Evolutionary conservation across 345 rosid species (phyloP), one percentile per base, ranked within the genome.

Genomic region (Lenwebbia sp.): DNA sequence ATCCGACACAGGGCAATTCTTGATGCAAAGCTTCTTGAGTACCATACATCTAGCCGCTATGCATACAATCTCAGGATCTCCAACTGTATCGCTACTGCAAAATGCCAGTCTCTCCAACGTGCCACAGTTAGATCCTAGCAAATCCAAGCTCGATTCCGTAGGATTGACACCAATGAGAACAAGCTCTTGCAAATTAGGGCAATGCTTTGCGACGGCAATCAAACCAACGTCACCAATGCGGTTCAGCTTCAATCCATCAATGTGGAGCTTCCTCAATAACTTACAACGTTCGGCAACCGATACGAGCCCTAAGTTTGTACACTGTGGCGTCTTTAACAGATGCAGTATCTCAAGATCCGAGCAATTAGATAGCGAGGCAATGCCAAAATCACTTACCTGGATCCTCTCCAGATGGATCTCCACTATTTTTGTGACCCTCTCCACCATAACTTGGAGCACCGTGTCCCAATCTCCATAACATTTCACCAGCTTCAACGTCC

Each of bases 391-490:
- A 47, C 93, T 92, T 11, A 95, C 94, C 83, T 93, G 98, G 41
- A 94, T 87, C 91, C 90, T 91, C 92, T 95, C 98, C 14, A 94
- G 85, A 87, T 94, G 95, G 83, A 94, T 92, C 90, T 95, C 98
- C 21, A 90, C 90, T 83, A 95, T 84, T 37, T 86, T 87, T 2
- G 88, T 75, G 9, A 92, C 95, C 62, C 90, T 89, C 89, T 88
- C 90, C 19, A 90, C 86, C 40, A 92, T 88, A 15, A 84, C 86
- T 58, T 92, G 91, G 50, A 94, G 88, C 85, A 95, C 88, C 89
- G 88, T 88, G 87, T 95, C 96, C 98, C 98, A 95, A 87, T 94
- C 94, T 41, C 97, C 97, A 55, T 93, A 93, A 89, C 98, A 96
- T 83, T 94, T 96, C 60, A 93, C 92, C 86, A 97, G 94, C 92